phyloP scores from a whole-genome alignment of 1,284 basidiomycete species.

The Malassezia yamatoensis region DNA sequence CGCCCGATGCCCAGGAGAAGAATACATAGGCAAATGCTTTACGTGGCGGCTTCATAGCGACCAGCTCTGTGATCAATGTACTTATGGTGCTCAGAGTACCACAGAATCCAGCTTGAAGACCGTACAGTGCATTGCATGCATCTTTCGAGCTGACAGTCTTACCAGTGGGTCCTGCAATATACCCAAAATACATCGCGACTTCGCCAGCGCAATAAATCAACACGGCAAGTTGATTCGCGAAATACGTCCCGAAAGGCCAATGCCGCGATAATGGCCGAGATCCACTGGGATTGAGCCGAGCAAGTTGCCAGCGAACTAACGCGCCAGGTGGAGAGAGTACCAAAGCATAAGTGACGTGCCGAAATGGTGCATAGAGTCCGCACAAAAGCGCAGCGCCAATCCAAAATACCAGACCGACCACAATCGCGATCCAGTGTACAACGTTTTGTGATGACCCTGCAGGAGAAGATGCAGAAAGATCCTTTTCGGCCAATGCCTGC shows the following conservation, averaged over 20 bases:
- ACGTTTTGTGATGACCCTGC: too few species aligned
- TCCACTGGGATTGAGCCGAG: constrained; percentile 56
- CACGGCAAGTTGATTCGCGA: constrained; percentile 66
- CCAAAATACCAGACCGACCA: constrained; percentile 45
- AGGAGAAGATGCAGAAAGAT: too few species aligned
- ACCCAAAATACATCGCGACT: constrained; percentile 24
- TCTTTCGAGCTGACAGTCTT: constrained; percentile 12
- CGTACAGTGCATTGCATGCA: constrained; percentile 32
- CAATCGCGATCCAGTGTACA: not conserved
- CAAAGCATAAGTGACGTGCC: constrained; percentile 73
- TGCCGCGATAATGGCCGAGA: constrained; percentile 55
- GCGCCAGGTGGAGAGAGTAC: constrained; percentile 82
- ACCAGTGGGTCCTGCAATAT: not conserved
- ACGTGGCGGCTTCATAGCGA: constrained; percentile 52
- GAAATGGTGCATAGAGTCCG: constrained; percentile 63
- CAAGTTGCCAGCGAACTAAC: constrained; percentile 67
- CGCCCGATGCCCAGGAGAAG: constrained; percentile 25
- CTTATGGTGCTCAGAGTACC: constrained; percentile 89
- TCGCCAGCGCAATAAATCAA: constrained; percentile 24
- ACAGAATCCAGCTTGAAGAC: constrained; percentile 77
- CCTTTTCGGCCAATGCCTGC: too few species aligned
- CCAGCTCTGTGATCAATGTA: constrained; percentile 77
- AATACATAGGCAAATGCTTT: constrained; percentile 32
- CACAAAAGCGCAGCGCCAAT: constrained; percentile 62
- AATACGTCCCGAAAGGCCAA: constrained; percentile 73